Evolutionary conservation across 306 rosid species (phyloP).

Genomic region (Trichosanthes cucumerina): DNA sequence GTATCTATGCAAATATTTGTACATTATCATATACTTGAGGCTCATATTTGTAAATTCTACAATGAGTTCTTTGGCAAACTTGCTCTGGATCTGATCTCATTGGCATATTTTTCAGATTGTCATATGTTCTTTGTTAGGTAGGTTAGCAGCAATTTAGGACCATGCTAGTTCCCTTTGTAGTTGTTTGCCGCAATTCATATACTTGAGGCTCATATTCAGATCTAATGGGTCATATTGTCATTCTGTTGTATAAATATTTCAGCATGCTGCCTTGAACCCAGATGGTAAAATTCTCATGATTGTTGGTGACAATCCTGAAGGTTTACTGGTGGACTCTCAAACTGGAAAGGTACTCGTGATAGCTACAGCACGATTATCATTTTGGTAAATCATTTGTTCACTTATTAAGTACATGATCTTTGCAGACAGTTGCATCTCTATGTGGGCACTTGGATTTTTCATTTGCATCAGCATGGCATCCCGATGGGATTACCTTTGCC

Average conservation of each 20-base stretch:
- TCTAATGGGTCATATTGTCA: slow-evolving; percentile 5
- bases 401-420: slow-evolving; percentile 18
- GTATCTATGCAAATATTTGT: neutral
- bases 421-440: slow-evolving; percentile 47
- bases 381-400: slow-evolving; percentile 5
- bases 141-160: slow-evolving; percentile 5
- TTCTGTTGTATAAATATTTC: slow-evolving; percentile 8
- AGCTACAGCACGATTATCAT: neutral
- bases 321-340: slow-evolving; percentile 71
- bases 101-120: slow-evolving; percentile 5
- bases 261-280: slow-evolving; percentile 84
- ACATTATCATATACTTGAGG: neutral
- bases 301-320: slow-evolving; percentile 87
- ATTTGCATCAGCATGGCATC: slow-evolving; percentile 91
- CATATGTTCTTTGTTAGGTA: slow-evolving; percentile 9
- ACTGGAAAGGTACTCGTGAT: slow-evolving; percentile 65
- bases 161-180: neutral
- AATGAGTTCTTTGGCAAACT: slow-evolving; percentile 3
- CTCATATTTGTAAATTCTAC: slow-evolving; percentile 7
- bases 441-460: slow-evolving; percentile 77
- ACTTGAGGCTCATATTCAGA: neutral
- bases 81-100: neutral
- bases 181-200: slow-evolving; percentile 2
- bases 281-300: slow-evolving; percentile 56
- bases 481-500: slow-evolving; percentile 60